A percentile compares a stretch with the other conserved stretches of the same genome.
phyloP scores from a whole-genome alignment of 2,329 filamentous ascomycete genomes.

The Alternaria panax region DNA sequence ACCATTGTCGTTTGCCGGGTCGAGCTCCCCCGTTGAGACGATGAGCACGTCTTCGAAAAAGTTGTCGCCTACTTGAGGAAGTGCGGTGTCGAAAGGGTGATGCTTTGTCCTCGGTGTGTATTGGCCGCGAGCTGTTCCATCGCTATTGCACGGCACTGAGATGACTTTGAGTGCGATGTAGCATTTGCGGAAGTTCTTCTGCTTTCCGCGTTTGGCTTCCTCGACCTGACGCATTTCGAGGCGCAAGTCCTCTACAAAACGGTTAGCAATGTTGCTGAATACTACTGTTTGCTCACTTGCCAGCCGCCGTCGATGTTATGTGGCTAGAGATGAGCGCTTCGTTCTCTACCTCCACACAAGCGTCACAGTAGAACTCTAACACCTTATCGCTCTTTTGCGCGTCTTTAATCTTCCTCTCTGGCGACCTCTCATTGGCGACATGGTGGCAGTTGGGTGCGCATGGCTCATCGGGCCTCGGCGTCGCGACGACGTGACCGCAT shows the following conservation, averaged over 20 bases:
- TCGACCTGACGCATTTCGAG: background rate
- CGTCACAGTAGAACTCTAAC: slow-evolving; percentile 19
- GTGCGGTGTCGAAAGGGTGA: slow-evolving; percentile 17
- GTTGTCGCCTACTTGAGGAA: slow-evolving; percentile 19
- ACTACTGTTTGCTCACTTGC: background rate
- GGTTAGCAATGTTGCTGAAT: background rate
- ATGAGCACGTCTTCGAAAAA: slow-evolving; percentile 24
- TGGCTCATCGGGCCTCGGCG: background rate
- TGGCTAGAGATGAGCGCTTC: background rate
- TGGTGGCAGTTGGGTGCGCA: slow-evolving; percentile 23
- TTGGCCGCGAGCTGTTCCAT: background rate
- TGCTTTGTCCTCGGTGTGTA: slow-evolving; percentile 4
- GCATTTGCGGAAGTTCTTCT: slow-evolving; percentile 14
- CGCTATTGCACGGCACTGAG: slow-evolving; percentile 11
- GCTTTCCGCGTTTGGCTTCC: slow-evolving; percentile 9
- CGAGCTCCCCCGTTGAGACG: background rate
- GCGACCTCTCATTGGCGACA: background rate
- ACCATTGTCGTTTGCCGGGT: background rate
- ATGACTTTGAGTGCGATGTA: slow-evolving; percentile 20
- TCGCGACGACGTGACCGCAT: slow-evolving; percentile 16
- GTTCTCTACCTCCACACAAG: slow-evolving; percentile 11
- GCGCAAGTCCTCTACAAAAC: background rate
- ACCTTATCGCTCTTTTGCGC: background rate
- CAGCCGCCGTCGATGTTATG: background rate
- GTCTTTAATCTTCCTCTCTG: background rate